Evolutionary conservation across 768 basidiomycete species (phyloP).

Genomic region (Mycena albidolilacea): DNA sequence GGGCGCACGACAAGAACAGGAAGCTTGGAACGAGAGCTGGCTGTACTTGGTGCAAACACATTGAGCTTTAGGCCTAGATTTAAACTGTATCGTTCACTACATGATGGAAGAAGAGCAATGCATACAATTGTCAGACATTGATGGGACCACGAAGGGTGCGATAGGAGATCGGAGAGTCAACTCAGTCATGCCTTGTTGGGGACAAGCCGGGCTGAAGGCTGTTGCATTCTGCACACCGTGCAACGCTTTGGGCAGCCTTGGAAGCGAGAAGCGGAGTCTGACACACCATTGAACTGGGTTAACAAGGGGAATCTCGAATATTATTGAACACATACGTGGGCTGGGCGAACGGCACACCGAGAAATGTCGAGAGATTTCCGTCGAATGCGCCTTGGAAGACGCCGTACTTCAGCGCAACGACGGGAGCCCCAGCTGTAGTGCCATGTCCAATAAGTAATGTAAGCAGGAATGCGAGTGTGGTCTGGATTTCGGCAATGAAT

Average conservation of each 20-base stretch:
- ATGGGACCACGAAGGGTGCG: too few species aligned
- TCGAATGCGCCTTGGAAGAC: conserved; percentile 46
- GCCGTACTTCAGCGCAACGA: conserved; percentile 47
- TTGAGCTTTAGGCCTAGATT: conserved; percentile 27
- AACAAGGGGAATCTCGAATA: not conserved
- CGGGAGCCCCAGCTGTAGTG: conserved; percentile 29
- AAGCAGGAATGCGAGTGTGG: too few species aligned
- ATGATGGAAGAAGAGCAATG: not conserved
- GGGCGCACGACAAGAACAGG: conserved; percentile 31
- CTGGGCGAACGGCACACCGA: conserved; percentile 59
- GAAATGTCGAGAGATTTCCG: conserved; percentile 47
- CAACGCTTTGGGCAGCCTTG: conserved; percentile 48
- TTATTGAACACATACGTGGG: conserved; percentile 49
- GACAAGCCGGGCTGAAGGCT: conserved; percentile 52
- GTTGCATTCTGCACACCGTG: conserved; percentile 53
- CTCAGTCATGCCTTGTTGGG: conserved; percentile 20
- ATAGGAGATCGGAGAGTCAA: not conserved
- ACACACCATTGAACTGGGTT: conserved; percentile 11
- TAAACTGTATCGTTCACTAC: not conserved
- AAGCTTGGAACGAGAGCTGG: not conserved
- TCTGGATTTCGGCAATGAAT: too few species aligned
- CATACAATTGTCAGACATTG: conserved; percentile 29
- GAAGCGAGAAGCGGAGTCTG: conserved; percentile 53
- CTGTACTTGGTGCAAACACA: conserved; percentile 14
- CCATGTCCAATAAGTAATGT: not conserved